These are phyloP conservation scores for Phytophthora boehmeriae DNA, from an alignment of 352 stramenopile species.

Conservation along the genomic window DNA sequence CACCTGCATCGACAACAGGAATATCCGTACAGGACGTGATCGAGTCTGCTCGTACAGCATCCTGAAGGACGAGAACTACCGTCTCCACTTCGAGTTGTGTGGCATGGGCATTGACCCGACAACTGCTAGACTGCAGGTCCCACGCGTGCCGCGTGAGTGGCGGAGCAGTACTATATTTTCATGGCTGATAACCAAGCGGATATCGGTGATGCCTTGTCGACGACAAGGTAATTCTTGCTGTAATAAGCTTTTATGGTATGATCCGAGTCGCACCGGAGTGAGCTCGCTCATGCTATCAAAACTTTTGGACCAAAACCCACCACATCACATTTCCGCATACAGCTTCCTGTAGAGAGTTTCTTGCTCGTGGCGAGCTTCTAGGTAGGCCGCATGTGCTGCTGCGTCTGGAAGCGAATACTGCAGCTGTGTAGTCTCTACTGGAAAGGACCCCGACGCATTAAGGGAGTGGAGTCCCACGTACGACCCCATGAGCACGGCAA, in stretches of 20 bases:
- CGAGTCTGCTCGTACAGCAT: constrained; percentile 64
- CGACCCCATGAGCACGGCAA: constrained; percentile 74
- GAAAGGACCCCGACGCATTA: constrained; percentile 39
- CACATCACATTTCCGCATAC: constrained; percentile 38
- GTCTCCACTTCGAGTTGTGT: constrained; percentile 73
- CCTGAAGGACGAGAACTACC: constrained; percentile 71
- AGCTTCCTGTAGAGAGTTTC: constrained; percentile 78
- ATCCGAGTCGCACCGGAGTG: too few relatives aligned
- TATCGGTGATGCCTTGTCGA: too few relatives aligned
- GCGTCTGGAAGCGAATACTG: constrained; percentile 49
- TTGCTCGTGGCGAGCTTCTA: constrained; percentile 68
- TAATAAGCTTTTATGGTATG: too few relatives aligned
- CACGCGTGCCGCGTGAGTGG: constrained; percentile 47
- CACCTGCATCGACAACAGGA: too few relatives aligned
- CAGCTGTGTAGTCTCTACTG: constrained; percentile 22
- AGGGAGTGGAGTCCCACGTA: constrained; percentile 68
- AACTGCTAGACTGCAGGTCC: constrained; percentile 59
- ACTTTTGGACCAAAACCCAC: constrained; percentile 1
- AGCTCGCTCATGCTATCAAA: constrained; percentile 1
- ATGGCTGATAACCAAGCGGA: too few relatives aligned
- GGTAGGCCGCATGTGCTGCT: constrained; percentile 59
- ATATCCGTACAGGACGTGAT: constrained; percentile 48
- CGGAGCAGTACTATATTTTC: constrained; percentile 34
- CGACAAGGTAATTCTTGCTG: too few relatives aligned
- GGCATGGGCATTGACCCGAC: constrained; percentile 63